Base-by-base conservation (phyloP, 768 basidiomycete genomes). In the Podaxis sp. region DNA sequence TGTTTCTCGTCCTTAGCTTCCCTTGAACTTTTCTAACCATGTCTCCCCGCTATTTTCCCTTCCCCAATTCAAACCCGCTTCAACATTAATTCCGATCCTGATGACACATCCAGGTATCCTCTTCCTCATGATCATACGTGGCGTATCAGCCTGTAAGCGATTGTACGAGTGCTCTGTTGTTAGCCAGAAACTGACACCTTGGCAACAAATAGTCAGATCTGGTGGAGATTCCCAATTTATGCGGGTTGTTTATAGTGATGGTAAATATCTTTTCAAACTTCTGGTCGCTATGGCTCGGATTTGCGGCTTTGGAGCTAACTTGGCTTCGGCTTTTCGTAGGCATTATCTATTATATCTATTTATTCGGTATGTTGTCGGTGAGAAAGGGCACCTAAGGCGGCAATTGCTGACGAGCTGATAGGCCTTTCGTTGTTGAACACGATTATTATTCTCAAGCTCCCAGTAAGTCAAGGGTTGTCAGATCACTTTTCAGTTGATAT, bases 341-440 rank as follows among this genome's bases (percentile, higher is more conserved):
- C 10, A 61, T 61, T 48, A 61, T 61, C 13, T 61, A 61, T 48
- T 61, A 61, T 37, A 38, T 61, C 32, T 61, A 61, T 55, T 28
- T 61, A 55, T 61, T 54, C 32, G 44, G 59, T 61, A 38, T 5
- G 59, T 55, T 36, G 52, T 23, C 3, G 25, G 11, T 25, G 16
- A 25, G 37, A 40, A 14, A 46, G 13, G 52, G 11, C 3, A 2
- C 0, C 1, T 3, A 53, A 5, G 10, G 16, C 38, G 5, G 48
- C 21, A 37, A 18, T 18, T 27, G 14, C 36, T 16, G 47, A 48
- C 11, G n/a, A 25, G 9, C 42, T 9, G 21, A 25, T 36, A 48
- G 53, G 44, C 21, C 59, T 61, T 55, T 61, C 59, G 10, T n/a
- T 61, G 7, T 25, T 61, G n/a, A 61, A 61, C 44, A 55, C 52